phyloP scores from a whole-genome alignment of 2,329 filamentous ascomycete genomes.

The Lithohypha guttulata region DNA sequence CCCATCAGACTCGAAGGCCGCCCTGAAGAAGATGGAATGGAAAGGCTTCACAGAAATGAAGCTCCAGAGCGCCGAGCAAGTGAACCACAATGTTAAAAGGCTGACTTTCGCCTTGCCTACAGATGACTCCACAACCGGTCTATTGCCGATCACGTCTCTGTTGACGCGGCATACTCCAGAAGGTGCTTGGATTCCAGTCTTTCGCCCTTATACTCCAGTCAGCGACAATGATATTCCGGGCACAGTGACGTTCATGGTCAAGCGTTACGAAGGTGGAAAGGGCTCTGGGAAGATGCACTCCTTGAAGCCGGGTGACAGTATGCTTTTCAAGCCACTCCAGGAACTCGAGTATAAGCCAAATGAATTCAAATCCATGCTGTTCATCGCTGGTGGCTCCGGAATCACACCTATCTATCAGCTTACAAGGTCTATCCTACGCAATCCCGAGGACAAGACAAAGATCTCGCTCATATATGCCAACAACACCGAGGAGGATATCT shows the following conservation, averaged over 20 bases:
- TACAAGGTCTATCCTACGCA: slow-evolving; percentile 49
- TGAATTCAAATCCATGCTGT: slow-evolving; percentile 40
- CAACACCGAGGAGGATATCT: slow-evolving; percentile 52
- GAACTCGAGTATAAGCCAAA: slow-evolving; percentile 45
- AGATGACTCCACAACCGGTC: slow-evolving; percentile 37
- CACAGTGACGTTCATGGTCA: slow-evolving; percentile 54
- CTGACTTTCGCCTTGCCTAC: slow-evolving; percentile 47
- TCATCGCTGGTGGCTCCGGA: slow-evolving; percentile 61
- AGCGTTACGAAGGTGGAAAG: slow-evolving; percentile 56
- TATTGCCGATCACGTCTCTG: slow-evolving; percentile 39
- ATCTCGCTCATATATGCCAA: slow-evolving; percentile 57
- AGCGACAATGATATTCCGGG: slow-evolving; percentile 45
- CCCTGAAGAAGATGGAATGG: slow-evolving; percentile 21
- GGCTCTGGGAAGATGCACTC: slow-evolving; percentile 57
- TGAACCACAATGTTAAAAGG: slow-evolving; percentile 51
- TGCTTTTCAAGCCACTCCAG: slow-evolving; percentile 48
- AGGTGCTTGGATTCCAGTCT: slow-evolving; percentile 46
- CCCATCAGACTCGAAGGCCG: slow-evolving; percentile 19
- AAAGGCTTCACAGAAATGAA: slow-evolving; percentile 37
- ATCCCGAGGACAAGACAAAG: slow-evolving; percentile 51
- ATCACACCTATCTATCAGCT: slow-evolving; percentile 63
- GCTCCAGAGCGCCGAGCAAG: slow-evolving; percentile 41
- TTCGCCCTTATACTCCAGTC: slow-evolving; percentile 58
- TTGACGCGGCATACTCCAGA: slow-evolving; percentile 51
- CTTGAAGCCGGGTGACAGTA: slow-evolving; percentile 49